Evolutionary conservation across 192 early-diverging fungal species (phyloP).

Genomic region (Coemansia sp.): DNA sequence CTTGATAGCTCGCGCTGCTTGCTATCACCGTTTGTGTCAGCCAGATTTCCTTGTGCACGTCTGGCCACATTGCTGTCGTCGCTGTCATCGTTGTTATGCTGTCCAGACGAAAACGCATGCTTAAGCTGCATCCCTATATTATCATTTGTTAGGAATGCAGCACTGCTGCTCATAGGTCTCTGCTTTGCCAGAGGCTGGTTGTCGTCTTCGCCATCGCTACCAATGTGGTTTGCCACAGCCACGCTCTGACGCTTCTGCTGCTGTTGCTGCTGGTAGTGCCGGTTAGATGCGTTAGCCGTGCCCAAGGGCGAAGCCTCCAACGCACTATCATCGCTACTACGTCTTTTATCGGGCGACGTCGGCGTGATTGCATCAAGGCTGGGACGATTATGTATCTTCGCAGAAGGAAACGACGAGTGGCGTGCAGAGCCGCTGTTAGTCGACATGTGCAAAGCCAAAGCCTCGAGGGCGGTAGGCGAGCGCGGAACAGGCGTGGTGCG

Average conservation of each 20-base stretch:
- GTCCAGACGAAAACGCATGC: neutral
- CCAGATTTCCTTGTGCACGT: neutral
- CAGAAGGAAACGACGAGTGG: constrained; percentile 23
- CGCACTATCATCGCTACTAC: constrained; percentile 1
- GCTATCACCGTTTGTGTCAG: neutral
- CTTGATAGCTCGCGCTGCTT: neutral
- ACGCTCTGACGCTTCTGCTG: constrained; percentile 1
- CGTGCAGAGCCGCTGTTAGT: constrained; percentile 17
- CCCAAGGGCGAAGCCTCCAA: neutral
- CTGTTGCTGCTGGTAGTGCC: neutral
- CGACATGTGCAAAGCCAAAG: constrained; percentile 21
- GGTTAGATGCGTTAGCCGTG: neutral
- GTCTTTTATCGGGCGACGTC: constrained; percentile 6
- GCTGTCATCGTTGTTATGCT: neutral
- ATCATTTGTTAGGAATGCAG: neutral
- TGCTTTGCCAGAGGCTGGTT: constrained; percentile 3
- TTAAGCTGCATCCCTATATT: neutral
- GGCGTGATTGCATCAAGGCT: constrained; percentile 39
- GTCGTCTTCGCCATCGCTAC: constrained; percentile 8
- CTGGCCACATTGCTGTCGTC: neutral
- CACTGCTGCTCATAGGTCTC: constrained; percentile 8
- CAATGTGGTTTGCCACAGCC: neutral
- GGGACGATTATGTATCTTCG: constrained; percentile 20
- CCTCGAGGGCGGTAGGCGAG: constrained; percentile 24
- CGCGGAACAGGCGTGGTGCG: constrained; percentile 24